Evolutionary conservation across 371 early-diverging fungal genomes (phyloP).

Genomic region (Funneliformis caledonium): DNA sequence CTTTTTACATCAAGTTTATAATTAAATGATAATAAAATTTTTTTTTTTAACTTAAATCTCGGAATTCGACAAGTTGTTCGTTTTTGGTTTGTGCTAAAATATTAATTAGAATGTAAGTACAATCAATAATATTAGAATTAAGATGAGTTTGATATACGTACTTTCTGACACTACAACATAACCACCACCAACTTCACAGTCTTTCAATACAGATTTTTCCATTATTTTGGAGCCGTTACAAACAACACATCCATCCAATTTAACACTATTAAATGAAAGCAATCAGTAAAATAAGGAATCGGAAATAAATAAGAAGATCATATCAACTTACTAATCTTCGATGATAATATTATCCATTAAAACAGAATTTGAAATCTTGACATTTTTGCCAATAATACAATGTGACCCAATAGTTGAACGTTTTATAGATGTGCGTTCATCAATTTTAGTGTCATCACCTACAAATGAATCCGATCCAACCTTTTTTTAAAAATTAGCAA

Average conservation of each 20-base stretch:
- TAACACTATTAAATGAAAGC: slow-evolving; percentile 67
- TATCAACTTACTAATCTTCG: slow-evolving; percentile 72
- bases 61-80: slow-evolving; percentile 53
- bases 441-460: slow-evolving; percentile 88
- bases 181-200: slow-evolving; percentile 88
- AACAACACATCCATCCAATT: slow-evolving; percentile 87
- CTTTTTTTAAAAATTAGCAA: slow-evolving; percentile 48
- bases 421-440: slow-evolving; percentile 89
- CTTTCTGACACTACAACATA: slow-evolving; percentile 75
- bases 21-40: no score
- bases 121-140: background rate
- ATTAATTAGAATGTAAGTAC: background rate
- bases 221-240: slow-evolving; percentile 80
- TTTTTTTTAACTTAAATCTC: slow-evolving; percentile 44
- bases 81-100: slow-evolving; percentile 48
- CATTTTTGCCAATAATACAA: slow-evolving; percentile 91
- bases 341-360: slow-evolving; percentile 93
- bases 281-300: slow-evolving; percentile 2
- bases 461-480: slow-evolving; percentile 92
- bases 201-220: slow-evolving; percentile 80
- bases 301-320: background rate
- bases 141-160: slow-evolving; percentile 43
- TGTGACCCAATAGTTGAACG: slow-evolving; percentile 92
- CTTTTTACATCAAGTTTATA: no score
- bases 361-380: slow-evolving; percentile 91